These are phyloP conservation scores for Plantago ovata DNA, from an alignment of 257 asterid species.

Conservation along the genomic window DNA sequence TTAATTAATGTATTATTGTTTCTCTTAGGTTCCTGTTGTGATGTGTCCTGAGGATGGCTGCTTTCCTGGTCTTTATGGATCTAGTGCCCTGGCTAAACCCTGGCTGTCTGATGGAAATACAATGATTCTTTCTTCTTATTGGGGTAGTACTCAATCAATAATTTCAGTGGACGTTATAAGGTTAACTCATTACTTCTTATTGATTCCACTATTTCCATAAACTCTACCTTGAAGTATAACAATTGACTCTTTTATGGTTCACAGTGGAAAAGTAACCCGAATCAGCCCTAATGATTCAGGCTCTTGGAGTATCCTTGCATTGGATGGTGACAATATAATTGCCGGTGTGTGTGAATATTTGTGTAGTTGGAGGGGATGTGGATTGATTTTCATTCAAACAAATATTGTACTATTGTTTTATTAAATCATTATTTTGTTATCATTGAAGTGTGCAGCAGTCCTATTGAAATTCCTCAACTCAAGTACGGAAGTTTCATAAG, in stretches of 20 bases:
- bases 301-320: slow-evolving; percentile 69
- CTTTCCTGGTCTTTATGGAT: slow-evolving; percentile 81
- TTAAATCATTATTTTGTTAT: slow-evolving; percentile 15
- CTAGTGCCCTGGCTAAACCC: slow-evolving; percentile 46
- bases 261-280: slow-evolving; percentile 66
- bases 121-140: slow-evolving; percentile 63
- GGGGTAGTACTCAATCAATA: slow-evolving; percentile 73
- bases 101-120: slow-evolving; percentile 94
- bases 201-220: not conserved
- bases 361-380: not conserved
- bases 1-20: slow-evolving; percentile 14
- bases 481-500: slow-evolving; percentile 55
- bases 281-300: slow-evolving; percentile 64
- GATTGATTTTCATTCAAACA: slow-evolving; percentile 14
- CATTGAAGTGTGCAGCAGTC: slow-evolving; percentile 72
- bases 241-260: slow-evolving; percentile 19
- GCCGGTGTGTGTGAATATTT: slow-evolving; percentile 43
- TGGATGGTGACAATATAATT: slow-evolving; percentile 63
- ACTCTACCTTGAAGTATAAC: not conserved
- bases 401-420: slow-evolving; percentile 16
- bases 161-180: slow-evolving; percentile 64
- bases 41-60: slow-evolving; percentile 74
- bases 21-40: slow-evolving; percentile 69
- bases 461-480: slow-evolving; percentile 61
- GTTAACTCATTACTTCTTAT: slow-evolving; percentile 32